These are phyloP conservation scores for Heritiera fomes DNA, from an alignment of 345 rosid species.

Conservation along the genomic window DNA sequence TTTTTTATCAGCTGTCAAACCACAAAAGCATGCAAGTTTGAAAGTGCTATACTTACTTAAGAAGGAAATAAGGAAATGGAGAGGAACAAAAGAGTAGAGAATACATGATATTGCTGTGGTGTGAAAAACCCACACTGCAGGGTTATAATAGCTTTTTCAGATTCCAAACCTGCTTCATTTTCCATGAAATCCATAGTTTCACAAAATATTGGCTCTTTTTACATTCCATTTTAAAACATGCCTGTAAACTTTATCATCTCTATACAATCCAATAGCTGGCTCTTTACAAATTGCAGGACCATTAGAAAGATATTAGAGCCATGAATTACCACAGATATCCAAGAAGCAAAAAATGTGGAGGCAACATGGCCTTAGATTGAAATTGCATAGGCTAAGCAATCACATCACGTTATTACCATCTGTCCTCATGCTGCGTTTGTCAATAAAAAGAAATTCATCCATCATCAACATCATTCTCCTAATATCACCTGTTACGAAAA, in stretches of 20 bases:
- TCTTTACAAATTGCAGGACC: neutral
- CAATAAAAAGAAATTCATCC: neutral
- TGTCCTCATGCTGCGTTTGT: neutral
- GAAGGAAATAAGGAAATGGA: neutral
- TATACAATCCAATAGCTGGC: neutral
- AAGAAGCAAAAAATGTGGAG: neutral
- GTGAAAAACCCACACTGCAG: neutral
- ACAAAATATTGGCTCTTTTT: neutral
- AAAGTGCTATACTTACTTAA: neutral
- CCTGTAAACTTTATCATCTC: slow-evolving; percentile 14
- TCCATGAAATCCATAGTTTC: neutral
- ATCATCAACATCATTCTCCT: neutral
- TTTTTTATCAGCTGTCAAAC: slow-evolving; percentile 43
- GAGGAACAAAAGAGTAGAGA: neutral
- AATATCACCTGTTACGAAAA: neutral
- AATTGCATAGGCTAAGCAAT: neutral
- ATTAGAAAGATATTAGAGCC: neutral
- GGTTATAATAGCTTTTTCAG: neutral
- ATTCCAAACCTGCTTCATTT: neutral
- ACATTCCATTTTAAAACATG: neutral
- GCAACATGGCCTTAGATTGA: neutral
- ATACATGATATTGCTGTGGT: neutral
- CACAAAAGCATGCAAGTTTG: neutral
- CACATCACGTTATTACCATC: neutral
- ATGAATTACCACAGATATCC: neutral